Percentiles rank a stretch among this genome's conserved stretches.
phyloP scores from a whole-genome alignment of 2,329 filamentous ascomycete genomes.

The Colletotrichum cereale region DNA sequence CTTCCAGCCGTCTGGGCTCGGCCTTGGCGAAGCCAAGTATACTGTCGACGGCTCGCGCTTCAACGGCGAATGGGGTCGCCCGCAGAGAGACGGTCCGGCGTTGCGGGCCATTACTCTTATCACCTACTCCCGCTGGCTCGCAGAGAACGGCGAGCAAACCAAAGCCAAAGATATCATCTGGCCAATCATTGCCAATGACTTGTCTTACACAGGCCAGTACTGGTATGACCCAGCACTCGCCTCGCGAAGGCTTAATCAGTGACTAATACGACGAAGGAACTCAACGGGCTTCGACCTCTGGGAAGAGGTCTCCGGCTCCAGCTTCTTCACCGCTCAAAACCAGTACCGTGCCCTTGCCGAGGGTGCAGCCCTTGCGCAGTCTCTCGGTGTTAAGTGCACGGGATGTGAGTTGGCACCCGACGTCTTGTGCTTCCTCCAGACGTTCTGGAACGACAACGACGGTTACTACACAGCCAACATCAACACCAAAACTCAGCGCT shows the following conservation, averaged over 20 bases:
- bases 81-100: conserved; percentile 71
- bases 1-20: conserved; percentile 56
- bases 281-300: conserved; percentile 70
- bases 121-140: conserved; percentile 64
- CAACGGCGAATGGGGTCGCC: conserved; percentile 67
- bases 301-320: conserved; percentile 70
- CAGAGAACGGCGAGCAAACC: conserved; percentile 56
- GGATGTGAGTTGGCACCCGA: conserved; percentile 64
- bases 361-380: conserved; percentile 63
- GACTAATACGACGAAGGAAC: conserved; percentile 49
- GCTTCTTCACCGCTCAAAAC: conserved; percentile 70
- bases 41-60: conserved; percentile 63
- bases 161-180: conserved; percentile 60
- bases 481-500: conserved; percentile 57
- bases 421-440: conserved; percentile 65
- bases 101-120: conserved; percentile 69
- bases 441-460: conserved; percentile 68
- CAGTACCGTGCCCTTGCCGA: conserved; percentile 64
- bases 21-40: conserved; percentile 69
- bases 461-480: conserved; percentile 66
- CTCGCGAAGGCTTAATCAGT: not conserved
- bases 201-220: conserved; percentile 67
- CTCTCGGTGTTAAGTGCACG: conserved; percentile 61
- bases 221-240: conserved; percentile 47
- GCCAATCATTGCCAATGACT: conserved; percentile 68